Conservation (phyloP, 176 grass and related monocot species). For the Carex cristatella region DNA sequence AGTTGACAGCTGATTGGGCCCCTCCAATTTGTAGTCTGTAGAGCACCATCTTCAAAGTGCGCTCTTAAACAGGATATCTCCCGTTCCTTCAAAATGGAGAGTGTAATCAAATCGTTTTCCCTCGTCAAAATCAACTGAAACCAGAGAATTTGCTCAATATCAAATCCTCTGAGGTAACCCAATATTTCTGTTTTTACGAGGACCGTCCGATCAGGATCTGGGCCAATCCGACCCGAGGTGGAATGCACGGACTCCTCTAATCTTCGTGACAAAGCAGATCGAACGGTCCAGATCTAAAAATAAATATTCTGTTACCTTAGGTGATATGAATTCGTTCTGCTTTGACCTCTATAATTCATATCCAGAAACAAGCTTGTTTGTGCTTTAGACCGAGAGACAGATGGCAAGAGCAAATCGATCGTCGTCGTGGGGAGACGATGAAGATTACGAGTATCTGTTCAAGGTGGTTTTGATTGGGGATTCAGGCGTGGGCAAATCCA, state of each 20-base stretch:
- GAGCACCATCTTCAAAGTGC: neutral
- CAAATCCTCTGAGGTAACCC: too few species aligned
- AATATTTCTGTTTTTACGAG: too few species aligned
- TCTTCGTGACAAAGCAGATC: too few species aligned
- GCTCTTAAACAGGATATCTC: neutral
- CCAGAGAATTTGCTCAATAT: neutral
- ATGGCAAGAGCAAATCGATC: conserved; percentile 50
- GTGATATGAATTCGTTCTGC: too few species aligned
- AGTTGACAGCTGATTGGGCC: neutral
- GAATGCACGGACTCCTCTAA: too few species aligned
- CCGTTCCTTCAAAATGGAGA: neutral
- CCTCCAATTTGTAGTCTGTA: neutral
- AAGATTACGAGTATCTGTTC: conserved; percentile 92
- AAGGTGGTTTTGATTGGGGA: conserved; percentile 84
- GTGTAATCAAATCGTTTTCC: neutral
- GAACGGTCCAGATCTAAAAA: too few species aligned
- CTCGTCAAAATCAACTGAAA: conserved; percentile 28
- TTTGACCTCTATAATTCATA: too few species aligned
- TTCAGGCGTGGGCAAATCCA: conserved; percentile 86
- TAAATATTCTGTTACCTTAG: too few species aligned
- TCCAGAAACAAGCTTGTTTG: neutral
- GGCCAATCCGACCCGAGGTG: too few species aligned
- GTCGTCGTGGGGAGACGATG: conserved; percentile 49
- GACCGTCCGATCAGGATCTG: too few species aligned
- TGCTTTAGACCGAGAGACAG: neutral